Base-by-base conservation (phyloP, 2,329 filamentous ascomycete genomes). In the Cladosporium sp. region DNA sequence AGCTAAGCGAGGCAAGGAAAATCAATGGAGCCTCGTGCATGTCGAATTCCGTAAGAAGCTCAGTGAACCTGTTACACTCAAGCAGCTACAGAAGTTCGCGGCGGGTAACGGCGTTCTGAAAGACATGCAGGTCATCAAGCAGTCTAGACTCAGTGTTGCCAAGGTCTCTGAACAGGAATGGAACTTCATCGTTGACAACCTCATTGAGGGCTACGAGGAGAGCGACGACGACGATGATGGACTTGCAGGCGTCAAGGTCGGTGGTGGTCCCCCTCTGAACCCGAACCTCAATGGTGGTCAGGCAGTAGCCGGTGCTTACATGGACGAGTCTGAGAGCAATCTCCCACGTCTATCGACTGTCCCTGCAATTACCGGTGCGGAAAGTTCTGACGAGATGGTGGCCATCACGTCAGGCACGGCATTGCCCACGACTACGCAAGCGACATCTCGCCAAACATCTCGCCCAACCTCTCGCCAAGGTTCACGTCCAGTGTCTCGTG, bases 21-120 rank as follows among this genome's bases (percentile, higher is more conserved):
- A 83, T 1, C 90, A 86, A 66, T 99, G 94, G 94, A 90, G 86
- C 54, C 83, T 94, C 17, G 94, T 97, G 1, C 89, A 95, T 60
- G 93, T 97, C 48, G 82, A 87, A 66, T 97, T 96, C 71, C 85
- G 88, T 58, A 86, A 85, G 70, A 97, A 96, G 73, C 91, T 97
- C 65, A 78, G 79, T 1, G 79, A 84, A 13, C 82, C 85, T 0
- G 82, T 97, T 57, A 81, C 81, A 4, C 80, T 97, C 52, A 82
- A 83, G 61, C 85, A 90, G 63, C 80, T 97, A 44, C 87, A 89
- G 55, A 80, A 82, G 35, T 78, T 87, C 66, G 77, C 79, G 39
- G 78, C 83, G 6, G 75, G 96, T 39, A 83, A 84, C 66, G 65
- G 64, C 19, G 59, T 62, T 20, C 62, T 70, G 32, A 61, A 56